Conservation (phyloP, 768 basidiomycete species). For the Lactarius quietus region DNA sequence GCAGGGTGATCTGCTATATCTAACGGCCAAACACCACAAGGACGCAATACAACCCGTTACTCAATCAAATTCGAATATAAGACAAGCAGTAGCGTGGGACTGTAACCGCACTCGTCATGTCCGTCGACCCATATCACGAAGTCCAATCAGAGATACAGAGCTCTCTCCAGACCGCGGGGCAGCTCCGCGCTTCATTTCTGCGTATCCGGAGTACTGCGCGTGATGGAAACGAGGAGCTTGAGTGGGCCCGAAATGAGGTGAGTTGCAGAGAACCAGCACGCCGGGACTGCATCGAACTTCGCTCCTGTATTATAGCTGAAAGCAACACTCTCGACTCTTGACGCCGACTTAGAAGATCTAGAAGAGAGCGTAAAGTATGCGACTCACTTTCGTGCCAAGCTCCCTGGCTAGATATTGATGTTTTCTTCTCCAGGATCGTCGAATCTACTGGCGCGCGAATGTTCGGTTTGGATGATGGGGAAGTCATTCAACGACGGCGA, state of each 20-base stretch:
- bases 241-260: constrained; percentile 78
- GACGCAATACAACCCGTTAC: not conserved
- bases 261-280: constrained; percentile 21
- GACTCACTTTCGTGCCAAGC: not conserved
- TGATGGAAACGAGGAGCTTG: constrained; percentile 74
- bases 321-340: constrained; percentile 70
- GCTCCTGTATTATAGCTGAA: constrained; percentile 46
- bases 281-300: not conserved
- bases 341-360: constrained; percentile 88
- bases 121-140: constrained; percentile 81
- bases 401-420: not conserved
- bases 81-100: not conserved
- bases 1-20: not conserved
- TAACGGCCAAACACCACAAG: not conserved
- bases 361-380: constrained; percentile 87
- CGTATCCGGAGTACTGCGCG: constrained; percentile 73
- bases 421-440: constrained; percentile 56
- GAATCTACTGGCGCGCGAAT: constrained; percentile 79
- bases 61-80: not conserved
- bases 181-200: constrained; percentile 69
- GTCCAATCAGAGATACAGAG: constrained; percentile 80
- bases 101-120: constrained; percentile 41
- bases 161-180: constrained; percentile 65
- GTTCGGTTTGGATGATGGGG: constrained; percentile 77
- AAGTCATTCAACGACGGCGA: constrained; percentile 69